Base-by-base conservation (phyloP, 768 basidiomycete genomes). In the Austroboletus eburneus region DNA sequence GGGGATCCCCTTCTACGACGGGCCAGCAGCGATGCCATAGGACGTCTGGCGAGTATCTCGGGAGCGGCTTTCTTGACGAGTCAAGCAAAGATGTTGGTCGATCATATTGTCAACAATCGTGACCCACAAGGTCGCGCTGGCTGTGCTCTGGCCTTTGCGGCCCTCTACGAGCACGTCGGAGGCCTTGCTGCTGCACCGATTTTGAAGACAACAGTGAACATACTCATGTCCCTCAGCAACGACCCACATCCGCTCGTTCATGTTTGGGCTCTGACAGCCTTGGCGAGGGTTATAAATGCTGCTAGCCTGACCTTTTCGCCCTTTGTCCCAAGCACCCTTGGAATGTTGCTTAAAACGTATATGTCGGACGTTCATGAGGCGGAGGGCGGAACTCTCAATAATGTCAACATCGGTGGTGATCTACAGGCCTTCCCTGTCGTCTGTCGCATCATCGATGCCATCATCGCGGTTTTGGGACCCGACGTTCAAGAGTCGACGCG, bases 231-330 rank as follows among this genome's bases (percentile, higher is more conserved):
- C 0, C 78, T 99, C 17, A 83, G 87, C 65, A 93, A 89, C 50
- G 96, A 99, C 64, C 93, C 95, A 1, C 96, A 98, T 63, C 95
- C 96, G 0, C 77, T 92, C 25, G 96, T 97, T 6, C 95, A 98
- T 65, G 96, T 87, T 60, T 94, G 88, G 83, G 85, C 95, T 3
- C 71, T 97, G 51, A 83, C 79, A 39, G 88, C 96, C 1, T 73
- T 99, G 24, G 81, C 86, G 6, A 76, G 80, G 14, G 94, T 98
- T 47, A 85, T 96, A 62, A 85, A 90, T 59, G 86, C 94, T 3
- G 93, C 95, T 4, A 93, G 88, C 66, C 70, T 98, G 46, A 85
- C 89, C 1, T 99, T 95, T 62, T 81, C 88, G 4, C 89, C 92
- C 0, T 95, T 86, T 59, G 87, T 96, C 5, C 77, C 87, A 3